These are phyloP conservation scores for Volvox africanus DNA, from an alignment of 139 green algal genomes.

Conservation along the genomic window DNA sequence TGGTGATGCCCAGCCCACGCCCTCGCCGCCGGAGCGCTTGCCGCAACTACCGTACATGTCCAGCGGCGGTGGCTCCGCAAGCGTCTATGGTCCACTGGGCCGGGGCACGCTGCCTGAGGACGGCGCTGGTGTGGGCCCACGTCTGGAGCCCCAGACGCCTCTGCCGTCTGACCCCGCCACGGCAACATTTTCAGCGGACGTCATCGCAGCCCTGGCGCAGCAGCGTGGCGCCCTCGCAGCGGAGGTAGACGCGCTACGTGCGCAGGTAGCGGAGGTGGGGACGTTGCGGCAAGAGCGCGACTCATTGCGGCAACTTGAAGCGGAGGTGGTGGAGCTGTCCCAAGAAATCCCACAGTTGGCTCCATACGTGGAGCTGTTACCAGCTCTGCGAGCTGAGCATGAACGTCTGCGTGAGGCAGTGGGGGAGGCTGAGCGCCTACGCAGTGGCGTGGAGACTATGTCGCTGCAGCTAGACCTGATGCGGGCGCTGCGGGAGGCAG, in stretches of 20 bases:
- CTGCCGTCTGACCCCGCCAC: not conserved
- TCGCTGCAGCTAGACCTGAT: conserved; percentile 36
- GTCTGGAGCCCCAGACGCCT: conserved; percentile 26
- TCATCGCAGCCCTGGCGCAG: conserved; percentile 35
- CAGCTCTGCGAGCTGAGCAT: conserved; percentile 32
- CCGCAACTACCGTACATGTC: not conserved
- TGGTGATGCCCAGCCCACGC: not conserved
- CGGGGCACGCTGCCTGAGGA: not conserved
- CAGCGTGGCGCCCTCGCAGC: conserved; percentile 33
- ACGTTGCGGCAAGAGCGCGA: conserved; percentile 38
- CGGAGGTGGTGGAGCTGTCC: conserved; percentile 41
- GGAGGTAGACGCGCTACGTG: conserved; percentile 29
- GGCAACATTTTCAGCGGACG: not conserved
- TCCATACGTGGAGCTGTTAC: conserved; percentile 50
- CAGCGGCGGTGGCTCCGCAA: not conserved
- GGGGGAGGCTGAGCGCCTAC: conserved; percentile 36
- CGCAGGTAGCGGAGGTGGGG: conserved; percentile 36
- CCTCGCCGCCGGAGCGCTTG: not conserved
- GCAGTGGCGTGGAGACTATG: conserved; percentile 23
- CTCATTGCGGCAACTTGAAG: conserved; percentile 15
- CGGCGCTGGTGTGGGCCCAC: not conserved
- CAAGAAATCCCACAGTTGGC: conserved; percentile 36
- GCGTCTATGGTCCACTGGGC: conserved; percentile 17
- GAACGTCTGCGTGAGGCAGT: conserved; percentile 17
- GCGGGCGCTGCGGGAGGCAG: conserved; percentile 29